These are phyloP conservation scores for Besnoitia besnoiti DNA, from an alignment of 169 alveolate species.

Conservation along the genomic window DNA sequence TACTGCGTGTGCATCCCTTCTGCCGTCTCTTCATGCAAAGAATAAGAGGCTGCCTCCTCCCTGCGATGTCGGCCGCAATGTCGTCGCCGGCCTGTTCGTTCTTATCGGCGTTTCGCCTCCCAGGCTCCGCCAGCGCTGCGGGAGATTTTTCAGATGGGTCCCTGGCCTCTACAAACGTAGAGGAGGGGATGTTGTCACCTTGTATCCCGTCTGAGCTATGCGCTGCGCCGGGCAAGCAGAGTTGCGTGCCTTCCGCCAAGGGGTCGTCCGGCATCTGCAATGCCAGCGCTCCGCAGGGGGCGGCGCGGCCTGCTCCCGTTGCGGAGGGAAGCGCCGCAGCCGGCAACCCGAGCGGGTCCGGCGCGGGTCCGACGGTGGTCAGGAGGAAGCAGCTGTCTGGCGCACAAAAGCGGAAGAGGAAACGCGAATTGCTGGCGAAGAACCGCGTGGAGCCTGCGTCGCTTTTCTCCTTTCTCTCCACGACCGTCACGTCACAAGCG, in stretches of 20 bases:
- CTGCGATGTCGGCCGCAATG: not conserved
- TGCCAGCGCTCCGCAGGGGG: not conserved
- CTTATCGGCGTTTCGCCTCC: not conserved
- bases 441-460: conserved; percentile 37
- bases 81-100: not conserved
- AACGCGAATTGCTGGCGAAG: conserved; percentile 32
- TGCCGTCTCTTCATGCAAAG: too few species aligned
- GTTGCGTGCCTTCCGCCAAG: not conserved
- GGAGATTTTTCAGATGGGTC: not conserved
- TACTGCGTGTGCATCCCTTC: too few species aligned
- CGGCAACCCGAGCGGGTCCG: not conserved
- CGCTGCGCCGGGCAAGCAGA: not conserved
- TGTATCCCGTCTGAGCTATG: not conserved
- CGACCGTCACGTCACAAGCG: conserved; percentile 3
- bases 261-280: not conserved
- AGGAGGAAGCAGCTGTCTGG: conserved; percentile 39
- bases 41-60: too few species aligned
- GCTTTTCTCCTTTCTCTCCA: conserved; percentile 5
- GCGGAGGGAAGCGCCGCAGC: not conserved
- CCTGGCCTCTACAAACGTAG: not conserved
- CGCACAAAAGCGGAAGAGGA: conserved; percentile 20
- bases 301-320: not conserved
- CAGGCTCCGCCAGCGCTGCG: not conserved
- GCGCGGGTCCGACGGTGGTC: not conserved
- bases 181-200: not conserved